phyloP scores from a whole-genome alignment of 371 early-diverging fungal species.

The Apophysomyces elegans region DNA sequence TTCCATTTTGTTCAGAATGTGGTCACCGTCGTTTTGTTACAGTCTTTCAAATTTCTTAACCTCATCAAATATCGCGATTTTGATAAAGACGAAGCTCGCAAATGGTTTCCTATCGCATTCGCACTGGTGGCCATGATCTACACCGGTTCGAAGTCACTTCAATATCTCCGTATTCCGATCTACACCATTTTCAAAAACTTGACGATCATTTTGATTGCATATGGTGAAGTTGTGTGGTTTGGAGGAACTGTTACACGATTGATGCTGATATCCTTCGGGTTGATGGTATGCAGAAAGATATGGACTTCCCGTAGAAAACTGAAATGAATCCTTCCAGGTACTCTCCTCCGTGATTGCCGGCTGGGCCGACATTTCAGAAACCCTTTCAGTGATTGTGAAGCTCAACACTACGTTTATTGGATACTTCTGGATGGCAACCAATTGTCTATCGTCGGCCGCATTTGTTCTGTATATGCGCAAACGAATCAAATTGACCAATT shows the following conservation, averaged over 20 bases:
- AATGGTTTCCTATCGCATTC: constrained; percentile 90
- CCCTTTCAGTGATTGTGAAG: constrained; percentile 37
- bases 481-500: constrained; percentile 82
- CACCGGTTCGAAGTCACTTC: constrained; percentile 93
- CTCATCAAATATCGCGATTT: constrained; percentile 70
- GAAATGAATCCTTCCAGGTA: constrained; percentile 46
- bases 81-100: constrained; percentile 64
- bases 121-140: constrained; percentile 96
- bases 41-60: constrained; percentile 63
- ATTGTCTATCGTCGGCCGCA: constrained; percentile 91
- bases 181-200: constrained; percentile 99
- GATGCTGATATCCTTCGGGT: constrained; percentile 83
- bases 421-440: constrained; percentile 86
- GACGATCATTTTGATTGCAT: constrained; percentile 96
- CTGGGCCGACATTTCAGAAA: constrained; percentile 70
- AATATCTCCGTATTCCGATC: constrained; percentile 91
- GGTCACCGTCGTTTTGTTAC: constrained; percentile 42
- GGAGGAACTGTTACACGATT: constrained; percentile 77
- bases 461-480: constrained; percentile 93
- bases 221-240: constrained; percentile 89
- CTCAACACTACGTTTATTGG: constrained; percentile 55
- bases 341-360: constrained; percentile 92
- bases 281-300: constrained; percentile 72
- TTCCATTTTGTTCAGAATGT: constrained; percentile 27
- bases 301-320: background rate